Evolutionary conservation across 495 filamentous ascomycete genomes (phyloP).

Genomic region (Xylaria curta): DNA sequence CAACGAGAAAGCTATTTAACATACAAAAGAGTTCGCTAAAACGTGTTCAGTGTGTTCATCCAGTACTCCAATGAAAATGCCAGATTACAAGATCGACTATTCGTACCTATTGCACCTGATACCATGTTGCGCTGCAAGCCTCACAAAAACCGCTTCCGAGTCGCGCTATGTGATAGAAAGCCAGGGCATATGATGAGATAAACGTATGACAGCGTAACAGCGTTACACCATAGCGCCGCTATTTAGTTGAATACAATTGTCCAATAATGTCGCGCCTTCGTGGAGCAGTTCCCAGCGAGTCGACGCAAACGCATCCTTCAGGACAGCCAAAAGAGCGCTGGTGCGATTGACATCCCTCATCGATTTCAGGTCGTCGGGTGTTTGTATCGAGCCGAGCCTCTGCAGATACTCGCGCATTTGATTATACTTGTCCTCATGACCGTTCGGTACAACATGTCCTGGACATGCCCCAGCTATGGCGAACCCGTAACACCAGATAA

Average conservation of each 20-base stretch:
- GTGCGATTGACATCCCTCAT: slow-evolving; percentile 83
- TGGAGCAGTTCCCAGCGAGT: slow-evolving; percentile 91
- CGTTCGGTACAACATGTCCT: slow-evolving; percentile 52
- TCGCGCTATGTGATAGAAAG: neutral
- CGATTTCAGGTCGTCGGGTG: slow-evolving; percentile 79
- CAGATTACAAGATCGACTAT: neutral
- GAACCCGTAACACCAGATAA: slow-evolving; percentile 95
- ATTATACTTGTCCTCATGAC: slow-evolving; percentile 67
- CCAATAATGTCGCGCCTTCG: slow-evolving; percentile 81
- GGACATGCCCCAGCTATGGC: slow-evolving; percentile 83
- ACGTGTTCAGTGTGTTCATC: slow-evolving; percentile 6
- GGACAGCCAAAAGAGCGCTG: slow-evolving; percentile 79
- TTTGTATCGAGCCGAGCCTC: slow-evolving; percentile 73
- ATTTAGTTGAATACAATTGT: slow-evolving; percentile 73
- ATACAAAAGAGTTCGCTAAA: slow-evolving; percentile 19
- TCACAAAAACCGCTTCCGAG: neutral
- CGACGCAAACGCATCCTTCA: slow-evolving; percentile 79
- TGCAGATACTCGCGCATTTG: slow-evolving; percentile 83
- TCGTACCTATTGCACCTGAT: neutral
- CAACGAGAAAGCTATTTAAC: slow-evolving; percentile 14
- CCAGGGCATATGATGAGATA: neutral
- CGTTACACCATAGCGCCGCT: slow-evolving; percentile 41
- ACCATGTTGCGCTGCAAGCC: neutral
- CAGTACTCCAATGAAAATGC: slow-evolving; percentile 17
- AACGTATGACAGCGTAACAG: neutral